Evolutionary conservation across 768 basidiomycete species (phyloP).

Genomic region (Hygrocybe punicea): DNA sequence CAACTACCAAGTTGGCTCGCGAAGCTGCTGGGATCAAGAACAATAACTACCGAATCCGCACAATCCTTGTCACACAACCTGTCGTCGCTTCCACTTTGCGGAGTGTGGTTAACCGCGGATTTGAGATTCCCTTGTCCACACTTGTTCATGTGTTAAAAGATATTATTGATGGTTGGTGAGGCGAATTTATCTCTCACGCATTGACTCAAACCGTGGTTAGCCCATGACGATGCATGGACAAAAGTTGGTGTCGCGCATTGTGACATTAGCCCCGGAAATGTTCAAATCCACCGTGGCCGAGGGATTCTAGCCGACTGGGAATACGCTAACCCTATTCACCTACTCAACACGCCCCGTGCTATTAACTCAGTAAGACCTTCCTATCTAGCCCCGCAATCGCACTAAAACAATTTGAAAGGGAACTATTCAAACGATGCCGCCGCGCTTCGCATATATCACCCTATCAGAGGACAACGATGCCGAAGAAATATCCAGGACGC

Average conservation of each 20-base stretch:
- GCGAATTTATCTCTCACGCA: not conserved
- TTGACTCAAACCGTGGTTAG: not conserved
- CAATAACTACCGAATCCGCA: constrained; percentile 3
- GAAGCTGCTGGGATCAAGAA: constrained; percentile 4
- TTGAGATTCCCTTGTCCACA: not conserved
- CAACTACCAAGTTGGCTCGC: constrained; percentile 4
- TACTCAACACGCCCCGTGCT: not conserved
- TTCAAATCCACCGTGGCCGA: constrained; percentile 6
- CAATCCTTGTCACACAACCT: constrained; percentile 8
- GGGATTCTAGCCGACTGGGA: constrained; percentile 8
- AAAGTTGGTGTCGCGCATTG: constrained; percentile 5
- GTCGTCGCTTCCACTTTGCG: not conserved
- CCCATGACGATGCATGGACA: constrained; percentile 7
- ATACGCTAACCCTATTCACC: not conserved
- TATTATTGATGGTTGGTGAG: constrained; percentile 7
- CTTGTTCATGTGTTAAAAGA: constrained; percentile 7
- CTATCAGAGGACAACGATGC: not conserved
- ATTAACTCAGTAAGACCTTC: constrained; percentile 5
- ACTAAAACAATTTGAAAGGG: not conserved
- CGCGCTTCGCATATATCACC: constrained; percentile 2
- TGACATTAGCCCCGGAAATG: constrained; percentile 9
- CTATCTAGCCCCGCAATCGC: not conserved
- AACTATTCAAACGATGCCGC: constrained; percentile 6
- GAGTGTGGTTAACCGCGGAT: not conserved
- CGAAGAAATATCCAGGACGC: not conserved